A percentile compares a stretch with the other conserved stretches of the same genome.
These are phyloP conservation scores for Pseudonitzschia multistriata DNA, from an alignment of 108 stramenopile species.

Conservation along the genomic window DNA sequence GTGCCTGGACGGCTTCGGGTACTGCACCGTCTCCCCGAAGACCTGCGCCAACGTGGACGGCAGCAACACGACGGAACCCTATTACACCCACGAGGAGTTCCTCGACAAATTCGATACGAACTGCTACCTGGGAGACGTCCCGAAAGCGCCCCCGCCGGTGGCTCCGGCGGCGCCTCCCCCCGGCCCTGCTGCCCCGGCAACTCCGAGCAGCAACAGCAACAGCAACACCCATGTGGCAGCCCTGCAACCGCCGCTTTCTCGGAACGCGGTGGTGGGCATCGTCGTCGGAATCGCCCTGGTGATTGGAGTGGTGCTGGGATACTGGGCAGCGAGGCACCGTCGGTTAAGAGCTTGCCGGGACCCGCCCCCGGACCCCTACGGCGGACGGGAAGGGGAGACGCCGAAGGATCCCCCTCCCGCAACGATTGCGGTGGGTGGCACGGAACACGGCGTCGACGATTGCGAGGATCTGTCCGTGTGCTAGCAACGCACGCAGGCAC, in stretches of 20 bases:
- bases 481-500: too few relatives aligned
- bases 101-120: neutral
- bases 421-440: neutral
- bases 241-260: neutral
- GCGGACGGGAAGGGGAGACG: neutral
- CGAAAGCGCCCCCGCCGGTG: neutral
- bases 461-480: neutral
- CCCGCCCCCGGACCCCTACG: neutral
- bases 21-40: neutral
- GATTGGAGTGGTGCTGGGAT: neutral
- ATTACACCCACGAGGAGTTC: neutral
- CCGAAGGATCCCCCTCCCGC: neutral
- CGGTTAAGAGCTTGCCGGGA: too few relatives aligned
- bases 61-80: neutral
- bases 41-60: neutral
- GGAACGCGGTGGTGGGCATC: neutral
- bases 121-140: neutral
- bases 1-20: neutral
- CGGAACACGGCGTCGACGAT: neutral
- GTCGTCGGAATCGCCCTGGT: neutral
- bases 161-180: neutral
- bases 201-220: neutral
- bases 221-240: neutral
- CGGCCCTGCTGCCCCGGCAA: neutral
- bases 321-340: neutral